Percentiles rank a stretch among this genome's conserved stretches.
Evolutionary conservation across 106 monocot genomes (phyloP).

Genomic region (Dendrobium huoshanense): DNA sequence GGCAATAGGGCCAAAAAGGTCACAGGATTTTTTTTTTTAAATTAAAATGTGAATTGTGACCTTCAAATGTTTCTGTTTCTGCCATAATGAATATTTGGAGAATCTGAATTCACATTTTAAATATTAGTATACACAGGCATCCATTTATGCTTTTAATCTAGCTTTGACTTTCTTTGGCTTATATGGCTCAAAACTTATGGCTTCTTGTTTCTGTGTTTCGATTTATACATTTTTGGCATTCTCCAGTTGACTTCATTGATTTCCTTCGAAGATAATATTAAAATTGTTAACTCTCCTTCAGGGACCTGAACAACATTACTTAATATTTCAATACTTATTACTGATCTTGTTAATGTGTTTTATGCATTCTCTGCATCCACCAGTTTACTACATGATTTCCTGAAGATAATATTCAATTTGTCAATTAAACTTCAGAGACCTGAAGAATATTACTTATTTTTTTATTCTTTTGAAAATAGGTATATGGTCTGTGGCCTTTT

Average conservation of each 20-base stretch:
- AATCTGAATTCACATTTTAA: no score
- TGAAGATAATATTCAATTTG: background rate
- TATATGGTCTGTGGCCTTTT: constrained; percentile 56
- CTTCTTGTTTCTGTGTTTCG: background rate
- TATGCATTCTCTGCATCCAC: background rate
- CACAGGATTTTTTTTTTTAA: no score
- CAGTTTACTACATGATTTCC: background rate
- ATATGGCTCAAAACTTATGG: background rate
- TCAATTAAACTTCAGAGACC: background rate
- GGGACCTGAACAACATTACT: background rate
- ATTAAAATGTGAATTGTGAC: no score
- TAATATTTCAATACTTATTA: no score
- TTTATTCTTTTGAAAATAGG: constrained; percentile 15
- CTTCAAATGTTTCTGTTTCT: no score
- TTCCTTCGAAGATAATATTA: background rate
- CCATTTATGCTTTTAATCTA: background rate
- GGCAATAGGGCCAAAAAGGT: no score
- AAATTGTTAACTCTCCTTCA: background rate
- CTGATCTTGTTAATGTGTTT: background rate
- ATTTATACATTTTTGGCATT: background rate
- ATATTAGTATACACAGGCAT: background rate
- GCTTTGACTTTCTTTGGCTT: background rate
- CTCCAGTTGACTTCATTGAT: background rate
- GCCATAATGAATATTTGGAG: no score
- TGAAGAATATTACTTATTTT: background rate